Evolutionary conservation across 2,329 filamentous ascomycete genomes (phyloP).

Genomic region (Aspergillus nomiae): DNA sequence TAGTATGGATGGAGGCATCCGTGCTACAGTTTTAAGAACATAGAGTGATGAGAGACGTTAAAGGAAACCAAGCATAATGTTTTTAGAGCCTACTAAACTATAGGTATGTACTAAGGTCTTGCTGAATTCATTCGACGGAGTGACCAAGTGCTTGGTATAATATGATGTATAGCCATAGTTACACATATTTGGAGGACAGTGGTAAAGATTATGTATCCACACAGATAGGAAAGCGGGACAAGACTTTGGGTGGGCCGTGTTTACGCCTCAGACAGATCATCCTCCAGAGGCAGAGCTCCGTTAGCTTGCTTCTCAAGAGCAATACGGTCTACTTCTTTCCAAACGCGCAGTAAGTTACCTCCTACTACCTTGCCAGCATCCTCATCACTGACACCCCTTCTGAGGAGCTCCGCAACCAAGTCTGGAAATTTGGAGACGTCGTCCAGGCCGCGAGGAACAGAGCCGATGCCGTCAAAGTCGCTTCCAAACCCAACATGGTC

Average conservation of each 20-base stretch:
- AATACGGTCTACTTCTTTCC: conserved; percentile 75
- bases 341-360: conserved; percentile 80
- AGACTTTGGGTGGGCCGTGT: neutral
- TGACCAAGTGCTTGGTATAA: neutral
- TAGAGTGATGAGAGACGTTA: neutral
- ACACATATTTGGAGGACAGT: too few relatives aligned
- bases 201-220: neutral
- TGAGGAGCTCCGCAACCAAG: conserved; percentile 73
- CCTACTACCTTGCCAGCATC: conserved; percentile 77
- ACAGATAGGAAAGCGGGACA: neutral
- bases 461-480: conserved; percentile 74
- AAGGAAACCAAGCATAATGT: neutral
- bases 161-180: neutral
- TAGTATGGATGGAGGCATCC: neutral
- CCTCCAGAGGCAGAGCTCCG: conserved; percentile 51
- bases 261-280: conserved; percentile 23
- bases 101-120: neutral
- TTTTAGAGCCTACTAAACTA: neutral
- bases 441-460: conserved; percentile 72
- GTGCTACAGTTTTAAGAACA: neutral
- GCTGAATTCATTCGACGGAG: neutral
- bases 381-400: conserved; percentile 70
- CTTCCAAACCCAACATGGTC: conserved; percentile 86
- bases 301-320: conserved; percentile 65
- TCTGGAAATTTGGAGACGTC: conserved; percentile 84